These are phyloP conservation scores for Acacia crassicarpa DNA, from an alignment of 306 rosid species.

Conservation along the genomic window DNA sequence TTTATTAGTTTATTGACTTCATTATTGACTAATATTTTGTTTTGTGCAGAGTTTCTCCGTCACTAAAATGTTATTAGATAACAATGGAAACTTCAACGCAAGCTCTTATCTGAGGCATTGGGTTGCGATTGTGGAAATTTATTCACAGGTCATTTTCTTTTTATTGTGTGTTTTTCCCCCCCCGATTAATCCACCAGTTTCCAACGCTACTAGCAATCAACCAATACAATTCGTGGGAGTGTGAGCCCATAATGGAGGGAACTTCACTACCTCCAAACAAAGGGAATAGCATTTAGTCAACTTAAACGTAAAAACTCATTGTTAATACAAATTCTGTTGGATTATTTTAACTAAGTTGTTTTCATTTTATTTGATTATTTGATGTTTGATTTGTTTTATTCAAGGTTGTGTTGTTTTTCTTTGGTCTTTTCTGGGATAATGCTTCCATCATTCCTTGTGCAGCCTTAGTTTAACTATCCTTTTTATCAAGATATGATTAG, in stretches of 20 bases:
- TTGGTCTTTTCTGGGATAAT: not conserved
- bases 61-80: conserved; percentile 70
- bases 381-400: not conserved
- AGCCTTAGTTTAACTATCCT: not conserved
- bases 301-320: not conserved
- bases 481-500: not conserved
- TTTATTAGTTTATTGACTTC: conserved; percentile 22
- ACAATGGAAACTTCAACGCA: conserved; percentile 47
- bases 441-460: not conserved
- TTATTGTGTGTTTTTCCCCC: not conserved
- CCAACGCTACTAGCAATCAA: no score
- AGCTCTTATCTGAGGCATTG: conserved; percentile 73
- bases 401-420: not conserved
- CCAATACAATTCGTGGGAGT: no score
- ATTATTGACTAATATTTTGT: not conserved
- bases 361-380: not conserved
- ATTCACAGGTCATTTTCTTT: conserved; percentile 69
- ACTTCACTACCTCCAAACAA: not conserved
- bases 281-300: not conserved
- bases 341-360: not conserved
- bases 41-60: conserved; percentile 76
- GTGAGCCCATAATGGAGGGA: no score
- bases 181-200: no score
- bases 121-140: conserved; percentile 67
- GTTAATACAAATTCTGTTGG: not conserved